These are phyloP conservation scores for Flammula alnicola DNA, from an alignment of 1,284 basidiomycete genomes.

Conservation along the genomic window DNA sequence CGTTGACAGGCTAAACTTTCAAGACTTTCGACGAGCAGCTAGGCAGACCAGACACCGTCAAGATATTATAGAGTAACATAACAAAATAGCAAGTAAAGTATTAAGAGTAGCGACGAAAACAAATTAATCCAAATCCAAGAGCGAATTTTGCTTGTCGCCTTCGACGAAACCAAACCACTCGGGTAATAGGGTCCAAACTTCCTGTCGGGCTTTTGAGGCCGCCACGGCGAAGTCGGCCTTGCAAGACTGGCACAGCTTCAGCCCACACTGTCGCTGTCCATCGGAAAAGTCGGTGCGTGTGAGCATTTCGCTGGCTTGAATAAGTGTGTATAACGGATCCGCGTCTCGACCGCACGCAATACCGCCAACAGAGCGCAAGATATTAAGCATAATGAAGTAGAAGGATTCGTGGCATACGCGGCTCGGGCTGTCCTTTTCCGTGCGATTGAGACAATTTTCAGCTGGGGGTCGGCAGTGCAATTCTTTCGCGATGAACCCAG, in stretches of 20 bases:
- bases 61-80: constrained; percentile 1
- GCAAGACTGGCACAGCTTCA: constrained; percentile 65
- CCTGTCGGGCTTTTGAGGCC: constrained; percentile 57
- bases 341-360: constrained; percentile 73
- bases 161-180: constrained; percentile 63
- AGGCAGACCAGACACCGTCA: too few relatives aligned
- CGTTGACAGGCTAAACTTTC: neutral
- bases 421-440: constrained; percentile 30
- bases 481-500: constrained; percentile 62
- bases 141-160: constrained; percentile 17
- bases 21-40: neutral
- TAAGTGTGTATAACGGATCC: constrained; percentile 69
- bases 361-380: constrained; percentile 69
- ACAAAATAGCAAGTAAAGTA: constrained; percentile 3
- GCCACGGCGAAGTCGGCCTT: constrained; percentile 61
- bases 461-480: constrained; percentile 55
- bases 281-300: constrained; percentile 70
- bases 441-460: constrained; percentile 48
- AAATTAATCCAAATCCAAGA: constrained; percentile 22
- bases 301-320: constrained; percentile 72
- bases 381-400: constrained; percentile 75
- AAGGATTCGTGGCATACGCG: constrained; percentile 65
- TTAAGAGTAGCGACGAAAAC: constrained; percentile 4
- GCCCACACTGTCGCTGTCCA: constrained; percentile 56
- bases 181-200: constrained; percentile 68